Evolutionary conservation across 768 basidiomycete genomes (phyloP), one percentile per base, ranked within the genome.

Genomic region (Russula virescens): DNA sequence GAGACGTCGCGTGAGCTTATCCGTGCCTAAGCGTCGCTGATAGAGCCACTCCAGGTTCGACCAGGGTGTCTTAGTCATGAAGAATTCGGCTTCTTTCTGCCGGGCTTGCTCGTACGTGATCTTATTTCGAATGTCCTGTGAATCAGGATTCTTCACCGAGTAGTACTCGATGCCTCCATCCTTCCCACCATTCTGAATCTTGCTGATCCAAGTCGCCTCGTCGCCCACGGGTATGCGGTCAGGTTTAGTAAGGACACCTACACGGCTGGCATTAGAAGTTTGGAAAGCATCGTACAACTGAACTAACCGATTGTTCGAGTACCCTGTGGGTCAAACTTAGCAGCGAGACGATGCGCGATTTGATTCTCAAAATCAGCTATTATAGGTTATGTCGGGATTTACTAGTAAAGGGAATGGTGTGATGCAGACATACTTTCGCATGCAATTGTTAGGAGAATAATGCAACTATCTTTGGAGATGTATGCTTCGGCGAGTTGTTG

Each of bases 341-440:
- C 85, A 0, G 87, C 83, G 0, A 91, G 74, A n/a, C 80, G 75
- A 61, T 86, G 83, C 0, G 89, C 89, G 0, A 85, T 86, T 70
- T 91, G 89, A 47, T 89, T 92, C 66, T 91, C 87, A 21, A 88
- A 88, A 64, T 92, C 88, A 55, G 88, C 90, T 91, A 58, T 11
- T 13, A 40, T 16, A 28, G 25, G 52, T 23, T 56, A 56, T n/a
- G 43, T 14, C 35, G 38, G 10, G 47, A 13, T 5, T 2, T 1
- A n/a, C 16, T n/a, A n/a, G n/a, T n/a, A n/a, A 52, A 13, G 18
- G 55, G 35, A 19, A 16, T 49, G 46, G 35, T 21, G 21, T 35
- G 13, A n/a, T 4, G 14, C 38, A 13, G 19, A 66, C 81, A 62
- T 59, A 86, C 86, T 86, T 71, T 87, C 85, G 66, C 85, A 87